A percentile compares a stretch with the other conserved stretches of the same genome.
phyloP scores from a whole-genome alignment of 2,329 filamentous ascomycete genomes.

The Chaetomiaceae sp. region DNA sequence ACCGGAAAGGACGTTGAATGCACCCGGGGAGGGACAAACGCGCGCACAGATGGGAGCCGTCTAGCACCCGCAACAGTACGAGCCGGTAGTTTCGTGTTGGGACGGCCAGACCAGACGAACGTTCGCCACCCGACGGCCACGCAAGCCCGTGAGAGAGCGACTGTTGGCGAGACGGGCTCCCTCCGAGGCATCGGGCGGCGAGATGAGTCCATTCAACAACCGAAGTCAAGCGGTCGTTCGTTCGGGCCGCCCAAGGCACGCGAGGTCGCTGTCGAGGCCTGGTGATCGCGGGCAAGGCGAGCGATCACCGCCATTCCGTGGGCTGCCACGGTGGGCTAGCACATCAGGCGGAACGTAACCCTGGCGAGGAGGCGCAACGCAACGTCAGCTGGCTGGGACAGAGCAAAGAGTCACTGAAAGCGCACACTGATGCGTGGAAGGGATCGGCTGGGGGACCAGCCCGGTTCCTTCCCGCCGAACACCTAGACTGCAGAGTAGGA shows the following conservation, averaged over 20 bases:
- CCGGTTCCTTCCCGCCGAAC: constrained; percentile 12
- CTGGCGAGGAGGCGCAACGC: too few species aligned
- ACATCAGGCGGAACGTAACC: too few species aligned
- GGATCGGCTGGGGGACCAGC: constrained; percentile 8
- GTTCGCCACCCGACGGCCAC: too few species aligned
- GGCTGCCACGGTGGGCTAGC: too few species aligned
- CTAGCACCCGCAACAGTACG: constrained; percentile 2
- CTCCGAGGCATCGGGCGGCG: constrained; percentile 8
- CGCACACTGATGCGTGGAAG: constrained; percentile 5
- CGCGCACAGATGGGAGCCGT: neutral
- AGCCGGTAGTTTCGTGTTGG: neutral
- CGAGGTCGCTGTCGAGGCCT: neutral
- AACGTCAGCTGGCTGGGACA: neutral
- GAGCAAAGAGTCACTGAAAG: too few species aligned
- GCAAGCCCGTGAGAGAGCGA: too few species aligned
- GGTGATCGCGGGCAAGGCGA: too few species aligned
- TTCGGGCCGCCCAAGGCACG: too few species aligned
- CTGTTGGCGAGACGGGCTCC: constrained; percentile 5
- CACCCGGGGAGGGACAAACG: neutral
- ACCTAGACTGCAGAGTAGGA: neutral
- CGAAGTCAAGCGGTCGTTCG: neutral
- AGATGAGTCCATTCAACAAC: too few species aligned
- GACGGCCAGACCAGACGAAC: neutral
- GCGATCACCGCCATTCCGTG: too few species aligned
- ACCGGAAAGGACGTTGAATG: neutral